These are phyloP conservation scores for Leccinellum luteum DNA, from an alignment of 768 basidiomycete genomes.

Conservation along the genomic window DNA sequence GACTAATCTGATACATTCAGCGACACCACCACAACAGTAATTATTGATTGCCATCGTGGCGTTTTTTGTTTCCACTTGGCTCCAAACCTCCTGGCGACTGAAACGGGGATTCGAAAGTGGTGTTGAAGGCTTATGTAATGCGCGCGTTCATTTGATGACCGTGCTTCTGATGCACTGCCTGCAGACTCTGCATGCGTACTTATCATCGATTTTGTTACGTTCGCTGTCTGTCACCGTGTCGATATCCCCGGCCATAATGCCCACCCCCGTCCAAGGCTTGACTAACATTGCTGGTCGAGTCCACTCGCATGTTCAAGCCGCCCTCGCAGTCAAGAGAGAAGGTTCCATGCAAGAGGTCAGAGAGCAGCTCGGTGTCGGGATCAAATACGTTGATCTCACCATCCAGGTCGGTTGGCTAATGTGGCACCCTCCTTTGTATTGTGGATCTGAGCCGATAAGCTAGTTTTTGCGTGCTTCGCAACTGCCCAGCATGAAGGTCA, in stretches of 20 bases:
- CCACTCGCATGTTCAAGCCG: background rate
- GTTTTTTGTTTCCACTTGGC: background rate
- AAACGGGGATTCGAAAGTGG: too few species aligned
- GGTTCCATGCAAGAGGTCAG: slow-evolving; percentile 31
- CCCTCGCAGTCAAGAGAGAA: slow-evolving; percentile 22
- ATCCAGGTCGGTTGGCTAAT: slow-evolving; percentile 43
- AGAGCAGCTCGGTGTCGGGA: slow-evolving; percentile 33
- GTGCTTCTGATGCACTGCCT: background rate
- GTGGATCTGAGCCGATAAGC: slow-evolving; percentile 1
- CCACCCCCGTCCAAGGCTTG: slow-evolving; percentile 7
- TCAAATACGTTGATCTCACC: slow-evolving; percentile 54
- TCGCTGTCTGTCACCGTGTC: background rate
- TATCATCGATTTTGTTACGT: background rate
- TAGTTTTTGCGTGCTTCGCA: slow-evolving; percentile 72
- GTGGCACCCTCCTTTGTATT: too few species aligned
- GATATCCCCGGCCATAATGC: background rate
- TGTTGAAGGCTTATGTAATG: background rate
- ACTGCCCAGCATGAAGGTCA: slow-evolving; percentile 68
- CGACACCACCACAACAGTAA: background rate
- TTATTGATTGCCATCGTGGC: background rate
- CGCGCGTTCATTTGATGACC: too few species aligned
- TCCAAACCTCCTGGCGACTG: too few species aligned
- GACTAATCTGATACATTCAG: too few species aligned
- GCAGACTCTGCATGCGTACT: background rate
- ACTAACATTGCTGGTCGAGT: slow-evolving; percentile 12